Conservation (phyloP, 1,284 basidiomycete species). For the Cryptococcus floricola region DNA sequence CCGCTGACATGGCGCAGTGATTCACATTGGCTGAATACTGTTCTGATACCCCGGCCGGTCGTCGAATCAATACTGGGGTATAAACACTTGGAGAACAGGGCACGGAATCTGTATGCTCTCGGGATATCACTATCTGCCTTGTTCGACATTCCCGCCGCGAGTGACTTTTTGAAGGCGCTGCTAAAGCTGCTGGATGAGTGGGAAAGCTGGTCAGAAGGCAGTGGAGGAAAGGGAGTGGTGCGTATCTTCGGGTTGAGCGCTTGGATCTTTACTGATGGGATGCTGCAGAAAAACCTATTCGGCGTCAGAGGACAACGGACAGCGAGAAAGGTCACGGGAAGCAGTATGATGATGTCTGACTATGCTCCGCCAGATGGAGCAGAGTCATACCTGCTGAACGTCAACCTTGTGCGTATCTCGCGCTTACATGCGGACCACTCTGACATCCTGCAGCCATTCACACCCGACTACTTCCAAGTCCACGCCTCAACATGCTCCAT, state of each 20-base stretch:
- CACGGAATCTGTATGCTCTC: constrained; percentile 48
- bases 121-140: constrained; percentile 50
- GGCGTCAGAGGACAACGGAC: constrained; percentile 19
- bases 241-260: constrained; percentile 9
- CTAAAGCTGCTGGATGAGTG: constrained; percentile 50
- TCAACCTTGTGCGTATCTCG: constrained; percentile 47
- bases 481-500: constrained; percentile 52
- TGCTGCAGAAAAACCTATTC: constrained; percentile 39
- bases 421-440: neutral
- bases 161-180: constrained; percentile 49
- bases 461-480: constrained; percentile 53
- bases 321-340: constrained; percentile 11
- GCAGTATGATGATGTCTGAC: constrained; percentile 13
- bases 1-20: constrained; percentile 21
- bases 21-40: constrained; percentile 46
- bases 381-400: constrained; percentile 45
- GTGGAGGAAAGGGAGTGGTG: constrained; percentile 43
- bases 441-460: constrained; percentile 48
- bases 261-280: neutral
- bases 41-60: constrained; percentile 35
- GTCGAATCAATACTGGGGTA: constrained; percentile 40
- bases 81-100: constrained; percentile 37
- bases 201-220: constrained; percentile 48
- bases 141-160: constrained; percentile 47
- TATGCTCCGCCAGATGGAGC: constrained; percentile 9